Percentiles rank a stretch among this genome's conserved stretches.
These are phyloP conservation scores for Fusarium siculi DNA, from an alignment of 2,329 filamentous ascomycete species.

Conservation along the genomic window DNA sequence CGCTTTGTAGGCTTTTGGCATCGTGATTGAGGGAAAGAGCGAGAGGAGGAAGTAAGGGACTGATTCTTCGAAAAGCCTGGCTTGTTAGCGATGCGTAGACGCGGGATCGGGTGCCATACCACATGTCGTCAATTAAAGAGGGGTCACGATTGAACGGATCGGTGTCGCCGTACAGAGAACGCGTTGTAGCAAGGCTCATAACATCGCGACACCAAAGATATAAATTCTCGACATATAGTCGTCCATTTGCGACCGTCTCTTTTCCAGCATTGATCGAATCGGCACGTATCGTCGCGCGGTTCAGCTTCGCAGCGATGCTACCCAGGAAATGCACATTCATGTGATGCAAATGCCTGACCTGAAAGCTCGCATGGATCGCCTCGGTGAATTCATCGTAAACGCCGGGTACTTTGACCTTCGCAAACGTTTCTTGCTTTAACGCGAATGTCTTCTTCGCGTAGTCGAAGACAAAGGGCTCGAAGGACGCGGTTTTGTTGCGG, in stretches of 20 bases:
- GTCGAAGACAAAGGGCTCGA: conserved; percentile 54
- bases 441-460: conserved; percentile 53
- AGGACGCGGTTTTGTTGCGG: conserved; percentile 53
- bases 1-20: conserved; percentile 45
- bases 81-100: background rate
- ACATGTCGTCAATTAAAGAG: conserved; percentile 29
- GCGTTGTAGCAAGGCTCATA: conserved; percentile 52
- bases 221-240: conserved; percentile 48
- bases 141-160: conserved; percentile 52
- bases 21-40: conserved; percentile 45
- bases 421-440: conserved; percentile 46
- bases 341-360: conserved; percentile 49
- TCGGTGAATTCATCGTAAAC: conserved; percentile 45
- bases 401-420: conserved; percentile 27
- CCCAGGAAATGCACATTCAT: conserved; percentile 37
- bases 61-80: conserved; percentile 39
- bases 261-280: conserved; percentile 16
- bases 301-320: conserved; percentile 22
- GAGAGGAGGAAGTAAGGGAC: conserved; percentile 45
- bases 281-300: background rate
- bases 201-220: conserved; percentile 53
- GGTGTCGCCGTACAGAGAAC: conserved; percentile 55
- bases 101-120: conserved; percentile 1
- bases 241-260: conserved; percentile 22
- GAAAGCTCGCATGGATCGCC: conserved; percentile 47